These are phyloP conservation scores for Collybia nuda DNA, from an alignment of 768 basidiomycete species.

Conservation along the genomic window DNA sequence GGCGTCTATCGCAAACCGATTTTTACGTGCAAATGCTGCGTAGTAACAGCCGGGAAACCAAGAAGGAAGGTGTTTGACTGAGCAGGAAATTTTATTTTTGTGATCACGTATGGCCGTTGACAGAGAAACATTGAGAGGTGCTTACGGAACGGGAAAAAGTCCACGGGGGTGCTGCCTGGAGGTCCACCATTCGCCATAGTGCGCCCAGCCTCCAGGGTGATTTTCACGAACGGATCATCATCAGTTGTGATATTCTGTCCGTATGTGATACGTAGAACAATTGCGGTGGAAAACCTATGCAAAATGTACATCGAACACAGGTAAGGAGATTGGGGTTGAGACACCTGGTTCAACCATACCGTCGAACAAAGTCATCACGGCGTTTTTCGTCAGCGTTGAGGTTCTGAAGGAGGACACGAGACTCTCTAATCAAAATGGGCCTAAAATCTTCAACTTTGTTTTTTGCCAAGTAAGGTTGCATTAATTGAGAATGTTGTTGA, in stretches of 20 bases:
- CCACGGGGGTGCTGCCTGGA: slow-evolving; percentile 10
- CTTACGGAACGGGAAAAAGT: slow-evolving; percentile 15
- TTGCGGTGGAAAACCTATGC: slow-evolving; percentile 30
- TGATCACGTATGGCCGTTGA: no score
- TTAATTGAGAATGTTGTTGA: slow-evolving; percentile 6
- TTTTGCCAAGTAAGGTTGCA: slow-evolving; percentile 8
- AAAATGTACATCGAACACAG: no score
- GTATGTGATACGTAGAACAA: slow-evolving; percentile 45
- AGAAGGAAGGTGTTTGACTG: slow-evolving; percentile 29
- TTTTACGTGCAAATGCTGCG: slow-evolving; percentile 15
- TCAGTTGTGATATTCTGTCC: slow-evolving; percentile 35
- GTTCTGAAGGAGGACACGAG: slow-evolving; percentile 4
- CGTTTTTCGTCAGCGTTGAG: slow-evolving; percentile 1
- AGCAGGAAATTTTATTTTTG: no score
- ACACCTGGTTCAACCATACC: no score
- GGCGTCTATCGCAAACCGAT: slow-evolving; percentile 13
- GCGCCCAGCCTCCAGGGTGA: slow-evolving; percentile 17
- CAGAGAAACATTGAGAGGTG: background rate
- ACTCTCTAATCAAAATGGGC: slow-evolving; percentile 8
- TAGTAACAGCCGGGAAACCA: slow-evolving; percentile 31
- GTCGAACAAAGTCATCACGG: slow-evolving; percentile 9
- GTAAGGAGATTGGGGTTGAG: no score
- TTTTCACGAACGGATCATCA: slow-evolving; percentile 33
- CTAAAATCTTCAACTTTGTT: slow-evolving; percentile 6
- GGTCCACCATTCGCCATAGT: slow-evolving; percentile 4